Percentiles rank a stretch among this genome's conserved stretches.
These are phyloP conservation scores for Chalciporus pseudorubinellus DNA, from an alignment of 768 basidiomycete genomes.

Conservation along the genomic window DNA sequence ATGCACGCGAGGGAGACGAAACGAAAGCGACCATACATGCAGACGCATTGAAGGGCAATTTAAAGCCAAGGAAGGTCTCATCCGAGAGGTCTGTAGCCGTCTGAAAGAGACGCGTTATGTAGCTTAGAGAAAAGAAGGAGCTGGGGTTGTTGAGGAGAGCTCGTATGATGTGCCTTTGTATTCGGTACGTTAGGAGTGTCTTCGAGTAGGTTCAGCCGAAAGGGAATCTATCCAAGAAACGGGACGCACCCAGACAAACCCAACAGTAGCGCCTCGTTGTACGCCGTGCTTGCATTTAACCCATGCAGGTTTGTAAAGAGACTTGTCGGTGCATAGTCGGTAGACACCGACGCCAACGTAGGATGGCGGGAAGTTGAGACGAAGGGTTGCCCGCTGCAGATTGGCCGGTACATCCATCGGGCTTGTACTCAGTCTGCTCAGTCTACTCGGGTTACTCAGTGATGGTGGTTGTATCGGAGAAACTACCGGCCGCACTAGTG, in stretches of 20 bases:
- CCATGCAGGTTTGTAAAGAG: slow-evolving; percentile 74
- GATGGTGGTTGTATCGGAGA: neutral
- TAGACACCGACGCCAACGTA: slow-evolving; percentile 87
- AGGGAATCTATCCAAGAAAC: neutral
- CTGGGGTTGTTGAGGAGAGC: slow-evolving; percentile 23
- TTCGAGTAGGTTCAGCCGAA: slow-evolving; percentile 28
- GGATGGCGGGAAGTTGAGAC: slow-evolving; percentile 75
- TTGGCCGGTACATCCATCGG: slow-evolving; percentile 35
- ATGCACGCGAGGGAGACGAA: too few species aligned
- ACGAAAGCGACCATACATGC: slow-evolving; percentile 51
- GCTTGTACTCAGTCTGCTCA: too few species aligned
- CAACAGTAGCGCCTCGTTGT: slow-evolving; percentile 65
- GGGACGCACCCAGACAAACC: slow-evolving; percentile 60
- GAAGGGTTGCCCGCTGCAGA: slow-evolving; percentile 52
- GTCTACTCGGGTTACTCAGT: neutral
- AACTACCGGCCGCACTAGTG: too few species aligned
- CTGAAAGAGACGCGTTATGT: slow-evolving; percentile 25
- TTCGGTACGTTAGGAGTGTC: slow-evolving; percentile 65
- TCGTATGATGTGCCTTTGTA: slow-evolving; percentile 67
- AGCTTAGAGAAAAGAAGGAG: slow-evolving; percentile 27
- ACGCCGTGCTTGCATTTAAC: slow-evolving; percentile 81
- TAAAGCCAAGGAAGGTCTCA: slow-evolving; percentile 63
- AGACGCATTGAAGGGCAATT: slow-evolving; percentile 62
- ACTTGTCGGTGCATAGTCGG: slow-evolving; percentile 71
- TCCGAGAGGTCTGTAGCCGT: slow-evolving; percentile 31